phyloP scores from a whole-genome alignment of 176 grass and related monocot species.

The Phoenix dactylifera region DNA sequence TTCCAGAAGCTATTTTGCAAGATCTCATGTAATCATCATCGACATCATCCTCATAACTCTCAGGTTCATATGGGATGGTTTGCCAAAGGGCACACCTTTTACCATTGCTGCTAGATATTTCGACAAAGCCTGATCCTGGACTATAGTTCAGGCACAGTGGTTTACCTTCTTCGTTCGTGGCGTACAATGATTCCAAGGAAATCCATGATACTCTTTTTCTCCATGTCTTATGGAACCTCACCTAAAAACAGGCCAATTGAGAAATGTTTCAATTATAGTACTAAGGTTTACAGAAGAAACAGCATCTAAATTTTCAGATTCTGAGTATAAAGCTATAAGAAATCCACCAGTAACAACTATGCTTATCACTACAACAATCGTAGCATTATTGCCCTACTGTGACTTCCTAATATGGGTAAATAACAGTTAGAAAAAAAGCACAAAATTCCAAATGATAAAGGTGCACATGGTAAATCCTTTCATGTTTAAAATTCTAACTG shows the following conservation, averaged over 20 bases:
- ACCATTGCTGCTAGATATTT: constrained; percentile 39
- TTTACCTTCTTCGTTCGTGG: constrained; percentile 43
- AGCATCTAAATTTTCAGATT: too few species aligned
- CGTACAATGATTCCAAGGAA: constrained; percentile 58
- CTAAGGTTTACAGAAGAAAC: too few species aligned
- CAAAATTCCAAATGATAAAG: too few species aligned
- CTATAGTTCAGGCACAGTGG: constrained; percentile 54
- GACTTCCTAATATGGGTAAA: too few species aligned
- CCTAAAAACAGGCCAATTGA: constrained; percentile 24
- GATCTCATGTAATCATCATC: constrained; percentile 40
- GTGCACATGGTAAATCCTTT: too few species aligned
- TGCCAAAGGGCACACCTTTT: constrained; percentile 52
- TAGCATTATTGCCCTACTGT: too few species aligned
- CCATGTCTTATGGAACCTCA: constrained; percentile 68
- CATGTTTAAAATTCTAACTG: too few species aligned
- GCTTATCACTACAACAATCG: constrained; percentile 7
- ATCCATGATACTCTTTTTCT: constrained; percentile 33
- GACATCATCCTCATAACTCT: constrained; percentile 43
- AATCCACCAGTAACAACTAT: not conserved
- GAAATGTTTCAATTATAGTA: too few species aligned
- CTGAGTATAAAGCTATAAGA: constrained; percentile 5
- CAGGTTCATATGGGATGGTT: constrained; percentile 28
- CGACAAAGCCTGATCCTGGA: constrained; percentile 61
- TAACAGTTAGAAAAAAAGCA: too few species aligned
- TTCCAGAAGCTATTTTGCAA: constrained; percentile 40